Evolutionary conservation across 1,284 basidiomycete genomes (phyloP).

Genomic region (Sporisorium sorghi): DNA sequence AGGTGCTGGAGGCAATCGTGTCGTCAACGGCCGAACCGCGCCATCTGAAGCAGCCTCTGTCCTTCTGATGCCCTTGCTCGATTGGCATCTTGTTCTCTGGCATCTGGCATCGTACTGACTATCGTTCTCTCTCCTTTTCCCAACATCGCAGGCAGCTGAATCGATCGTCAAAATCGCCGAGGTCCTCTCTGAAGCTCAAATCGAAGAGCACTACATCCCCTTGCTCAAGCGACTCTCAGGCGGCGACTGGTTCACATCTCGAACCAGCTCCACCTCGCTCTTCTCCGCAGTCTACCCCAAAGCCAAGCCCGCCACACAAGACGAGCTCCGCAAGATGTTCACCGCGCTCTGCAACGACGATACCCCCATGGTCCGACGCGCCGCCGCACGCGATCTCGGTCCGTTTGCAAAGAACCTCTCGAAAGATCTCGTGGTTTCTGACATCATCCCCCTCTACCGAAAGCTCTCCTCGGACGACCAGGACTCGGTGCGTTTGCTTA

Average conservation of each 20-base stretch:
- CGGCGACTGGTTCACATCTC: conserved; percentile 99
- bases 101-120: conserved; percentile 4
- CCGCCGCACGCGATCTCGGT: conserved; percentile 94
- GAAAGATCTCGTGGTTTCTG: conserved; percentile 74
- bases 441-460: conserved; percentile 92
- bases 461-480: conserved; percentile 96
- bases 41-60: neutral
- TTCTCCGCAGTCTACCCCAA: conserved; percentile 89
- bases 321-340: conserved; percentile 89
- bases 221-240: conserved; percentile 87
- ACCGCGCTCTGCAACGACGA: conserved; percentile 88
- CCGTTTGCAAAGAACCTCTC: conserved; percentile 68
- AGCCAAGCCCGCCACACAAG: conserved; percentile 75
- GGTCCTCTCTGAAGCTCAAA: conserved; percentile 81
- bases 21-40: neutral
- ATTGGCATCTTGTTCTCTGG: neutral
- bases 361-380: conserved; percentile 98
- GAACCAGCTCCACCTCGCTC: conserved; percentile 93
- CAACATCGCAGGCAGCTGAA: conserved; percentile 78
- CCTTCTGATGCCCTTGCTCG: neutral
- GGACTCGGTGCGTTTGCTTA: conserved; percentile 95
- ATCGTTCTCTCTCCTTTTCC: neutral
- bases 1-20: neutral
- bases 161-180: conserved; percentile 92
- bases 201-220: conserved; percentile 93